These are phyloP conservation scores for Asterochloris erici DNA, from an alignment of 139 green algal genomes.

Conservation along the genomic window DNA sequence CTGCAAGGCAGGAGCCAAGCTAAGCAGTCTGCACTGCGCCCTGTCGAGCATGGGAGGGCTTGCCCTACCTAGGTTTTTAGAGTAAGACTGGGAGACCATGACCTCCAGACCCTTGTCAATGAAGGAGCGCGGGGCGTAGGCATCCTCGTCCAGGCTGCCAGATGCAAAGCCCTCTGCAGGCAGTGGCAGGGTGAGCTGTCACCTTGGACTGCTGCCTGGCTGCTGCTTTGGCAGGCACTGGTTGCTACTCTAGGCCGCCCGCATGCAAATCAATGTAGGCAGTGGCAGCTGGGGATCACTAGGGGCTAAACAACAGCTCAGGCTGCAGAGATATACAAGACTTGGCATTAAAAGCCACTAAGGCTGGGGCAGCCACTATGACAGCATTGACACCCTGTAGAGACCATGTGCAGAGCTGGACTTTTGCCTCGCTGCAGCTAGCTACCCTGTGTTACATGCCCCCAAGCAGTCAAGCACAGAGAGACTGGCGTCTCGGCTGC, in stretches of 20 bases:
- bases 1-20: neutral
- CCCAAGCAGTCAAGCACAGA: too few species aligned
- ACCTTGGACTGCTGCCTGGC: neutral
- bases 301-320: neutral
- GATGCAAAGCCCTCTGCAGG: constrained; percentile 67
- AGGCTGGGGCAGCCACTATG: neutral
- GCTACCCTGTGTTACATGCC: too few species aligned
- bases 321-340: neutral
- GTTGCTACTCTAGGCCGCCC: neutral
- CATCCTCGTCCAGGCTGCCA: constrained; percentile 90
- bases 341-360: neutral
- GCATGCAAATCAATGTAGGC: neutral
- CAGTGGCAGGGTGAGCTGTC: neutral
- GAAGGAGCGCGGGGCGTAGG: constrained; percentile 85
- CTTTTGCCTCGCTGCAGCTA: too few species aligned
- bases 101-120: constrained; percentile 85
- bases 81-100: constrained; percentile 84
- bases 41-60: neutral
- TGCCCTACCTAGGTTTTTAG: constrained; percentile 92
- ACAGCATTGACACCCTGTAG: neutral
- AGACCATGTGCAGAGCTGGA: too few species aligned
- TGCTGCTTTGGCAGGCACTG: neutral
- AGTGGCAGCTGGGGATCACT: neutral
- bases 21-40: neutral
- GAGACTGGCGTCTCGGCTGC: too few species aligned